These are phyloP conservation scores for Onygenales sp. DNA, from an alignment of 2,329 filamentous ascomycete genomes.

Conservation along the genomic window DNA sequence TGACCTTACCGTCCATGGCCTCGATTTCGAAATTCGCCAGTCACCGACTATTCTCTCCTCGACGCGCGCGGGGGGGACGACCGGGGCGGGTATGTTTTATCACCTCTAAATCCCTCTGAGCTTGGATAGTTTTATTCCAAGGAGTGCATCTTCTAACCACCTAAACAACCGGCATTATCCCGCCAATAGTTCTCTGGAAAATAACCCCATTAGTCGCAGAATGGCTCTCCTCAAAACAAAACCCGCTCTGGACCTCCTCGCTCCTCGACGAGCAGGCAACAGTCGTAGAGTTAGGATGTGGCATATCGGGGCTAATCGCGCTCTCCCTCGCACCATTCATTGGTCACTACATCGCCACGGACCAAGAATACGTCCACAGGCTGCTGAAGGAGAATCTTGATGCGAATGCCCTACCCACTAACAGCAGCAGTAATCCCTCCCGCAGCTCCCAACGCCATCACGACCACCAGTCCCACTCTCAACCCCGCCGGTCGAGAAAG, in stretches of 20 bases:
- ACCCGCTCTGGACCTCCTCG: conserved; percentile 51
- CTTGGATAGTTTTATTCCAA: neutral
- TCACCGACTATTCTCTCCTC: conserved; percentile 76
- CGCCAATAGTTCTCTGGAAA: conserved; percentile 68
- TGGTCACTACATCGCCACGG: conserved; percentile 64
- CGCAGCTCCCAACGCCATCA: neutral
- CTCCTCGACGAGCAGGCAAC: conserved; percentile 47
- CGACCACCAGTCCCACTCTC: neutral
- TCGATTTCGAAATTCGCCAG: conserved; percentile 69
- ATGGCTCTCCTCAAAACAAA: conserved; percentile 59
- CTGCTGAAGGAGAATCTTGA: conserved; percentile 67
- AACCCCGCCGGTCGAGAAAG: conserved; percentile 4
- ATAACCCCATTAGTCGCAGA: conserved; percentile 73
- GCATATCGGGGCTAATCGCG: conserved; percentile 72
- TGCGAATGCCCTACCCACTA: conserved; percentile 21
- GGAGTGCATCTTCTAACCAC: conserved; percentile 4
- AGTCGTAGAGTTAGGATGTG: conserved; percentile 78
- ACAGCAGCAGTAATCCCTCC: neutral
- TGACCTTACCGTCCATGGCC: conserved; percentile 57
- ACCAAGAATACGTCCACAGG: conserved; percentile 76
- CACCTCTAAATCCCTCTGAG: neutral
- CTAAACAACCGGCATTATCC: conserved; percentile 4
- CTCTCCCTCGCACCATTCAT: conserved; percentile 56
- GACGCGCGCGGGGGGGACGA: conserved; percentile 61
- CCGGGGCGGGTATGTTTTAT: conserved; percentile 50